Evolutionary conservation across 139 green algal genomes (phyloP), one percentile per base, ranked within the genome.

Genomic region (Auxenochlorella pyrenoidosa): DNA sequence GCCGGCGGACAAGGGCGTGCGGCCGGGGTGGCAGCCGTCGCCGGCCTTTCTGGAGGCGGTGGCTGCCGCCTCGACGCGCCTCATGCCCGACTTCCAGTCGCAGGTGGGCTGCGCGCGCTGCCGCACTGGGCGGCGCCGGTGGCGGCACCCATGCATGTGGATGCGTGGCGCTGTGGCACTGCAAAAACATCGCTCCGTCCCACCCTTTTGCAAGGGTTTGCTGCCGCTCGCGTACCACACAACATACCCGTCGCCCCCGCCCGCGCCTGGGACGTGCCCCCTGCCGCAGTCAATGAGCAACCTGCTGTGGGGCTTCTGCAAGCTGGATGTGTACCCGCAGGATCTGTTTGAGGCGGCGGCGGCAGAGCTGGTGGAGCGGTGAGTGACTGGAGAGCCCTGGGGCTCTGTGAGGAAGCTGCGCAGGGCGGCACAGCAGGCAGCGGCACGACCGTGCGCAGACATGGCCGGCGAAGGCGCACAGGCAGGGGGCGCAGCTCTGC

Each of bases 281-380:
- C 79, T 43, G 34, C 58, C 73, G 75, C 91, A 94, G 73, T 86
- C 88, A 2, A 54, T 94, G 63, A 84, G 86, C 43, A 94, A 94
- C 75, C 87, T 88, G 43, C 54, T 92, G 38, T 94, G 90, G 90
- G 88, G 75, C 41, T 92, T 65, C 75, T 78, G 60, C 81, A 79
- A 80, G 47, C 65, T 94, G 79, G 87, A 81, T 44, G 71, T 90
- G 32, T 92, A 87, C 34, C 81, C 91, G 22, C 66, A 91, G 43
- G 66, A 78, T 30, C 68, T 94, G 21, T 86, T 92, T 72, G 63
- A 82, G 5, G 84, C 86, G 26, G 85, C 86, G 18, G 84, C 91
- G 0, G 65, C 76, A 4, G 84, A 91, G 70, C 81, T 89, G 24
- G 59, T 90, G 21, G 68, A 75, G 19, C 78, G 81, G 54, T 78